Evolutionary conservation across 257 asterid species (phyloP), one percentile per base, ranked within the genome.

Genomic region (Haberlea rhodopensis): DNA sequence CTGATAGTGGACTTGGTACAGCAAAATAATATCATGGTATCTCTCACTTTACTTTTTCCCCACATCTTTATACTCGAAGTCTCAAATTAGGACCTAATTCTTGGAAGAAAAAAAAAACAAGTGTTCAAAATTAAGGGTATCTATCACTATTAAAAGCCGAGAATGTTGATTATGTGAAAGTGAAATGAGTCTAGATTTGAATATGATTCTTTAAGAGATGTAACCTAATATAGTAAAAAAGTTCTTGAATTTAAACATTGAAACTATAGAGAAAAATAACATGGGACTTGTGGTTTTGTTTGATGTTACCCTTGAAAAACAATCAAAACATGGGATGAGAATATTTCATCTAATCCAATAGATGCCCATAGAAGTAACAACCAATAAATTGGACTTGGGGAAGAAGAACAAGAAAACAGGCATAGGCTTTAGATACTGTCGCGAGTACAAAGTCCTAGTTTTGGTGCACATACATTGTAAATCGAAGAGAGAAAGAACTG

Each of bases 1-100:
- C 5, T 43, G 73, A 59, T 62, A 72, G 83, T 80, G 85, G 85
- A 56, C 71, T 63, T 11, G 77, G 77, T 69, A 69, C 79, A 77
- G 71, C 78, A 63, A 63, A 59, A 23, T 70, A 56, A 66, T 71
- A 74, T 43, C 66, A 60, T 46, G 60, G 62, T 53, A 67, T 75
- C 78, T 57, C 67, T 74, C 24, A 15, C 22, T 51, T 18, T 51
- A 2, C 46, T 3, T 11, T 37, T 43, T 43, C 49, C 49, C 49
- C 49, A 13, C 19, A 29, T 6, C 19, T 5, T 11, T 37, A 18
- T 37, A 18, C 48, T 15, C n/a, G n/a, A n/a, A n/a, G n/a, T n/a
- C n/a, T n/a, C 49, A 37, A 37, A 11, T 4, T 13, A 3, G 3
- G 40, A 31, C 40, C 11, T 31, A 13, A 43, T 13, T 43, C 49